Conservation (phyloP, 352 stramenopile genomes). For the Hyaloperonospora arabidopsidis region DNA sequence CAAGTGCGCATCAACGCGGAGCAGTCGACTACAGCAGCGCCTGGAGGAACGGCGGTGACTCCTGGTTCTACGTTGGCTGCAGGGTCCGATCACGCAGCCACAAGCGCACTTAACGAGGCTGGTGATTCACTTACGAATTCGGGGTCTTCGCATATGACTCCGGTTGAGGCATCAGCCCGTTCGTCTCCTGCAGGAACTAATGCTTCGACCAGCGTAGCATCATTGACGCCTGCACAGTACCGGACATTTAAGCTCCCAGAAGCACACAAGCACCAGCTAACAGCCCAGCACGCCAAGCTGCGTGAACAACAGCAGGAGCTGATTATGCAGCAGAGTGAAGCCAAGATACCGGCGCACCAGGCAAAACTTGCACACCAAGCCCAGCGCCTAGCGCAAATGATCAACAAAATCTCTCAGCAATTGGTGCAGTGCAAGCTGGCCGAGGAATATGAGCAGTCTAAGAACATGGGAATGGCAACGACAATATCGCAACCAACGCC, state of each 20-base stretch:
- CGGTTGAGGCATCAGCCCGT: constrained; percentile 38
- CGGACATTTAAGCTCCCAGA: constrained; percentile 66
- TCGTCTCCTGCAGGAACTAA: constrained; percentile 20
- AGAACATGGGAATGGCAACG: constrained; percentile 34
- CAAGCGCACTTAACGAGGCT: constrained; percentile 6
- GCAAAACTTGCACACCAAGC: constrained; percentile 69
- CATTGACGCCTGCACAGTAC: constrained; percentile 63
- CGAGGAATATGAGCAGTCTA: constrained; percentile 70
- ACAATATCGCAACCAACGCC: constrained; percentile 19
- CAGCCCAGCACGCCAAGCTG: constrained; percentile 60
- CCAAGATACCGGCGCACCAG: constrained; percentile 61
- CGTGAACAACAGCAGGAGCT: constrained; percentile 75
- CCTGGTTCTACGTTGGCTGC: constrained; percentile 6
- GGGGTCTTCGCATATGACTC: constrained; percentile 35
- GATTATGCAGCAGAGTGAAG: constrained; percentile 61
- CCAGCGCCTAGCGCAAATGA: constrained; percentile 71
- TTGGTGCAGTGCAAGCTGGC: constrained; percentile 76
- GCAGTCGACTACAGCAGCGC: constrained; percentile 13
- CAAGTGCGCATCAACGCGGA: constrained; percentile 30
- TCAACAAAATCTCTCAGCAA: constrained; percentile 83
- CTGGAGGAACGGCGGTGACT: constrained; percentile 7
- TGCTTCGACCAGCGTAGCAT: constrained; percentile 22
- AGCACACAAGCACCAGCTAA: constrained; percentile 57
- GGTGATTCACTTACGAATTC: constrained; percentile 19
- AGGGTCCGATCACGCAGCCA: constrained; percentile 8